Evolutionary conservation across 2,329 filamentous ascomycete genomes (phyloP).

Genomic region (Penicillium sp.): DNA sequence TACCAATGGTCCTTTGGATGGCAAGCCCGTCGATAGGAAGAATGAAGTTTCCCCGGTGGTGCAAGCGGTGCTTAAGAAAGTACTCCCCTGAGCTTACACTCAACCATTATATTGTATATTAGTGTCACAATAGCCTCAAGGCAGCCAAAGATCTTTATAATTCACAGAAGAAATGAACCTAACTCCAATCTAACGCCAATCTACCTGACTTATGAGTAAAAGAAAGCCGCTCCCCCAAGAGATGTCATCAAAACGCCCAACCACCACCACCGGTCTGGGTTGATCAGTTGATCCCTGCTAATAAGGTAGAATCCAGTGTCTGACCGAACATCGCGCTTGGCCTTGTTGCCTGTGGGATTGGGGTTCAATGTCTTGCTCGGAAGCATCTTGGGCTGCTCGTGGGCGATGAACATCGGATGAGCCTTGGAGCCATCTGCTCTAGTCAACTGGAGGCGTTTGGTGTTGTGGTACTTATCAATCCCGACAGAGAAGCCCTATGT

Average conservation of each 20-base stretch:
- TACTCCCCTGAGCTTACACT: conserved; percentile 25
- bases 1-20: conserved; percentile 43
- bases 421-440: conserved; percentile 64
- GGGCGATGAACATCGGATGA: conserved; percentile 68
- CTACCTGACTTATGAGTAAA: conserved; percentile 29
- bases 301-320: conserved; percentile 22
- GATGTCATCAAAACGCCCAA: conserved; percentile 50
- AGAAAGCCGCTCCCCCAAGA: conserved; percentile 42
- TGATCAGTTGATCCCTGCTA: conserved; percentile 34
- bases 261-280: conserved; percentile 51
- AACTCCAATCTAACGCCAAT: conserved; percentile 1
- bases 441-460: conserved; percentile 65
- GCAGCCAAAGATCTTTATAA: conserved; percentile 6
- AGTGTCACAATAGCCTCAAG: conserved; percentile 22
- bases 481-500: conserved; percentile 45
- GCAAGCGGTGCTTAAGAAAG: conserved; percentile 39
- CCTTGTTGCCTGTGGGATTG: conserved; percentile 40
- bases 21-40: conserved; percentile 45
- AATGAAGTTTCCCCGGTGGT: conserved; percentile 35
- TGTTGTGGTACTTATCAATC: conserved; percentile 62
- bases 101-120: conserved; percentile 20
- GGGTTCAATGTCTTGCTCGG: conserved; percentile 68
- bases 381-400: conserved; percentile 66
- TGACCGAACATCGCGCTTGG: conserved; percentile 21
- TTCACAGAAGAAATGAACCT: conserved; percentile 1